These are phyloP conservation scores for Neurospora sp. DNA, from an alignment of 2,329 filamentous ascomycete species.

Conservation along the genomic window DNA sequence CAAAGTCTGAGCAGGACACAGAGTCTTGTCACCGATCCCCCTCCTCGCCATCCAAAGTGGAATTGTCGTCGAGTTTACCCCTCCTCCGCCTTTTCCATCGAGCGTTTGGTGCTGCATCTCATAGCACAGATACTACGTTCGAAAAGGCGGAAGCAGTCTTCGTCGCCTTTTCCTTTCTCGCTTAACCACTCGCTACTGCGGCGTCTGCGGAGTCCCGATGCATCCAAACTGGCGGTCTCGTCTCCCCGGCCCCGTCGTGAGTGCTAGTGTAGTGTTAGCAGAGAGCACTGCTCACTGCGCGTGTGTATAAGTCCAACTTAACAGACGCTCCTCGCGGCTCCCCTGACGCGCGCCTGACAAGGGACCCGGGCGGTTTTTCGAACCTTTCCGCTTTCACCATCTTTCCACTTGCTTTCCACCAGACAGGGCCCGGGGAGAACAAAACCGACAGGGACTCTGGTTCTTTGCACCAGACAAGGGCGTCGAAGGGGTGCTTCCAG, in stretches of 20 bases:
- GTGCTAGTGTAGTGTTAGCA: constrained; percentile 7
- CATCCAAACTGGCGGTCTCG: constrained; percentile 15
- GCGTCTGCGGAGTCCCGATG: constrained; percentile 6
- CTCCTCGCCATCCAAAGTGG: not conserved
- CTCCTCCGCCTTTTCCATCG: not conserved
- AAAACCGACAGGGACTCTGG: not conserved
- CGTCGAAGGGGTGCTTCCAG: not conserved
- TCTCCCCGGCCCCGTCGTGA: constrained; percentile 13
- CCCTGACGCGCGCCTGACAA: not conserved
- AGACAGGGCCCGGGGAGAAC: not conserved
- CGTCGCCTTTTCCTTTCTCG: not conserved
- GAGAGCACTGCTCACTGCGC: not conserved
- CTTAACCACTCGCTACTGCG: not conserved
- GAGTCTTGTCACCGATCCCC: not conserved
- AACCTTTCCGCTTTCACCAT: not conserved
- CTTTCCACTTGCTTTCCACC: not conserved
- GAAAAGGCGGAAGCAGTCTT: not conserved
- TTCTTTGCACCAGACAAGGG: not conserved
- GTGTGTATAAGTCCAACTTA: not conserved
- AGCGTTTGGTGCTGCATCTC: not conserved
- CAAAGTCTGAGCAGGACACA: not conserved
- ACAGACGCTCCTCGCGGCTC: not conserved
- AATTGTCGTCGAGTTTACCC: not conserved
- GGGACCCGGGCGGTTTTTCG: not conserved
- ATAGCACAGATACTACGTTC: not conserved